Evolutionary conservation across 108 stramenopile species (phyloP).

Genomic region (Aurantiochytrium sp.): DNA sequence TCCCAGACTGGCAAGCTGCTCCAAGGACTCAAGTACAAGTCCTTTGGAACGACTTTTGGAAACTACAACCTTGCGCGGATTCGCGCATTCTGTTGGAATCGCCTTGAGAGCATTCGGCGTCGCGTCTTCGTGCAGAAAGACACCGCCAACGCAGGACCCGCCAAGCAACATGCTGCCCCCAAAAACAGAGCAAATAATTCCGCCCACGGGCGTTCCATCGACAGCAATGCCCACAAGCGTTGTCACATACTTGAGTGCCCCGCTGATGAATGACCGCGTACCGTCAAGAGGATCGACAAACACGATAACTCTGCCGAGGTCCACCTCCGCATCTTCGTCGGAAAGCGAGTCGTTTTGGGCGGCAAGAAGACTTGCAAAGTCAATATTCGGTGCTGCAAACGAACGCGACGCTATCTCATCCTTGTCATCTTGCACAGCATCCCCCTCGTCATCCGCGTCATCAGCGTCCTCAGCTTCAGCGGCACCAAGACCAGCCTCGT

Average conservation of each 20-base stretch:
- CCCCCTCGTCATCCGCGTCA: neutral
- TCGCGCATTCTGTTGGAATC: neutral
- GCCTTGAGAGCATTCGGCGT: neutral
- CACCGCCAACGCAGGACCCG: neutral
- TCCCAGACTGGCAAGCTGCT: neutral
- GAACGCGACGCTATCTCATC: neutral
- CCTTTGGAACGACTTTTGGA: no score
- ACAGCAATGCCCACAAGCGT: neutral
- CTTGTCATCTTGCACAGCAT: neutral
- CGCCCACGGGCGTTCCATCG: neutral
- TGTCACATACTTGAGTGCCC: neutral
- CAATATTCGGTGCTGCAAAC: neutral
- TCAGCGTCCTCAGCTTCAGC: neutral
- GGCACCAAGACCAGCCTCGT: neutral
- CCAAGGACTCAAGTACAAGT: neutral
- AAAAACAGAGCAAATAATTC: neutral
- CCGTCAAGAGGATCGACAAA: conserved; percentile 1
- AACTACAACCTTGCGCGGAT: neutral
- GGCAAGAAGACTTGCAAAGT: neutral
- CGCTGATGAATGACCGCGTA: neutral
- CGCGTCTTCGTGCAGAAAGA: neutral
- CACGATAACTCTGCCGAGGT: neutral
- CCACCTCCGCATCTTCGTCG: neutral
- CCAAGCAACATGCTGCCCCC: neutral
- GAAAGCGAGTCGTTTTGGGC: neutral